Conservation (phyloP, 345 rosid genomes). For the Citrus cavaleriei region DNA sequence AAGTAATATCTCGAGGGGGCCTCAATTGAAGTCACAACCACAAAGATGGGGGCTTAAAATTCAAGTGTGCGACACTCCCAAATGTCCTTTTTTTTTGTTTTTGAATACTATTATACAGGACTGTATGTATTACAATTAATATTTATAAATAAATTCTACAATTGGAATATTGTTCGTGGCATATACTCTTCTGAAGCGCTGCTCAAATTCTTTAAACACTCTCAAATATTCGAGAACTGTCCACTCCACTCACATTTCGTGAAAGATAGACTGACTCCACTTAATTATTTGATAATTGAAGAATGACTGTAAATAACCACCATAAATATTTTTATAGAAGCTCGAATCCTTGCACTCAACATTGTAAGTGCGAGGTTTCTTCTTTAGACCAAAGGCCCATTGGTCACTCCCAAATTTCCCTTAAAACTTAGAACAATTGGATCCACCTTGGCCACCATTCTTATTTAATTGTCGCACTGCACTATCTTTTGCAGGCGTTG, state of each 20-base stretch:
- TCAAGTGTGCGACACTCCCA: not conserved
- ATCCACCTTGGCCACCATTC: not conserved
- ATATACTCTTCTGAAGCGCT: fast-evolving
- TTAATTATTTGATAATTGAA: fast-evolving
- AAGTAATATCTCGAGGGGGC: not conserved
- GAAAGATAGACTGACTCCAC: fast-evolving
- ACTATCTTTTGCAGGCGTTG: not conserved
- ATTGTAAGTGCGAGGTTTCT: fast-evolving
- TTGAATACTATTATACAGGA: fast-evolving
- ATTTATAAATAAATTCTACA: no score
- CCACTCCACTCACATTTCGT: fast-evolving
- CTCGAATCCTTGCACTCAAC: fast-evolving
- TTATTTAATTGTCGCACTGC: not conserved
- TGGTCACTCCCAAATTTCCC: not conserved
- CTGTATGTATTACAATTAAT: no score
- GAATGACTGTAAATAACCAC: fast-evolving
- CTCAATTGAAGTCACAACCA: not conserved
- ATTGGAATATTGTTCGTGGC: fast-evolving
- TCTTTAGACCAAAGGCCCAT: fast-evolving
- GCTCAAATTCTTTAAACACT: fast-evolving
- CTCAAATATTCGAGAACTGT: fast-evolving
- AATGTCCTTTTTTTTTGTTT: no score
- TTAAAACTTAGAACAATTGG: not conserved
- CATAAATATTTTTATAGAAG: fast-evolving
- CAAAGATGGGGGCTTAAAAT: not conserved